phyloP scores from a whole-genome alignment of 2,329 filamentous ascomycete genomes.

The Fulvia fulva region DNA sequence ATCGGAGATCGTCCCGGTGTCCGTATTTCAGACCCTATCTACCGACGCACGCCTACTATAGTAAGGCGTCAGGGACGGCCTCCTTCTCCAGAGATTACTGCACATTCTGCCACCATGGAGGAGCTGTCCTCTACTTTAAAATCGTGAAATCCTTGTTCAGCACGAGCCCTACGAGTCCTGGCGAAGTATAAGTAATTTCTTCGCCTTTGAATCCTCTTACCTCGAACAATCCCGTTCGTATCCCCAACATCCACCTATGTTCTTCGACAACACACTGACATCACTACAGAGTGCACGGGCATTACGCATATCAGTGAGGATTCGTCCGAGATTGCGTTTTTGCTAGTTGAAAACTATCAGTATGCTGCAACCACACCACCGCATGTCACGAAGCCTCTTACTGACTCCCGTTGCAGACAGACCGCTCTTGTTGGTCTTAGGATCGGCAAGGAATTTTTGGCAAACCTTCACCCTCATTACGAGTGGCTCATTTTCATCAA shows the following conservation, averaged over 20 bases:
- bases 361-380: no score
- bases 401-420: no score
- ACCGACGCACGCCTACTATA: neutral
- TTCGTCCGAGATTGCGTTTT: conserved; percentile 82
- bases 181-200: neutral
- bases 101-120: neutral
- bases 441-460: conserved; percentile 78
- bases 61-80: neutral
- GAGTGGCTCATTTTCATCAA: conserved; percentile 24
- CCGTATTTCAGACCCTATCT: no score
- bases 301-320: conserved; percentile 82
- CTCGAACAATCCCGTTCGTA: neutral
- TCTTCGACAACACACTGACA: neutral
- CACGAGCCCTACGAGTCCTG: neutral
- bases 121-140: neutral
- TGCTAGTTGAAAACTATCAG: conserved; percentile 86
- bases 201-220: neutral
- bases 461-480: conserved; percentile 12
- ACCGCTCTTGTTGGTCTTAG: conserved; percentile 66
- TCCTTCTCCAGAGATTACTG: neutral
- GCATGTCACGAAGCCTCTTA: no score
- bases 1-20: no score
- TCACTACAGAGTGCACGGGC: conserved; percentile 65
- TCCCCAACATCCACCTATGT: neutral
- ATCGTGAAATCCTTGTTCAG: neutral